Percentiles rank a stretch among this genome's conserved stretches.
Conservation (phyloP, 495 filamentous ascomycete genomes). For the Neurospora sublineolata region DNA sequence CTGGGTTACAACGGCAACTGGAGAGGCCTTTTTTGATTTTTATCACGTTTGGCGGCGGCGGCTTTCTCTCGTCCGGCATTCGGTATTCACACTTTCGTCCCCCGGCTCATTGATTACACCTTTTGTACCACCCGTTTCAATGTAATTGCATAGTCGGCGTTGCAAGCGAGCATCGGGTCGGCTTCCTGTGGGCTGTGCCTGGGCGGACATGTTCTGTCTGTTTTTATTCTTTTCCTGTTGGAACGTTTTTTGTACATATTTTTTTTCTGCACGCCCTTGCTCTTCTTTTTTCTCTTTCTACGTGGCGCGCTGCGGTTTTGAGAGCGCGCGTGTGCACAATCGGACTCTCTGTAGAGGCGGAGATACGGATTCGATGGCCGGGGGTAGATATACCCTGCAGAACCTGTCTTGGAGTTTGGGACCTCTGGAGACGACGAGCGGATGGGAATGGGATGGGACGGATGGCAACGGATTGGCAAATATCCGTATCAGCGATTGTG, state of each 20-base stretch:
- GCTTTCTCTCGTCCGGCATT: neutral
- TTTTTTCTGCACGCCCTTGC: neutral
- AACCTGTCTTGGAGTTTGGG: neutral
- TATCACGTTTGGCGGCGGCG: neutral
- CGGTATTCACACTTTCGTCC: neutral
- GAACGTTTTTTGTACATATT: neutral
- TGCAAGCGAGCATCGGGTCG: neutral
- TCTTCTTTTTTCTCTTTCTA: neutral
- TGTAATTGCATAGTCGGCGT: neutral
- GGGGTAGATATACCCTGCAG: neutral
- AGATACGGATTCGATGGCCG: neutral
- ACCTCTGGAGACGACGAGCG: neutral
- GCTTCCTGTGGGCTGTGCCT: neutral
- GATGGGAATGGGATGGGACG: neutral
- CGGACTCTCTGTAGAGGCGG: neutral
- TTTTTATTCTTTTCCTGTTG: neutral
- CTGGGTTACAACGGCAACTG: constrained; percentile 6
- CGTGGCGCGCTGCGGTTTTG: neutral
- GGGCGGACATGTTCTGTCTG: neutral
- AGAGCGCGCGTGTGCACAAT: neutral
- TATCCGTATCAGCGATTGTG: neutral
- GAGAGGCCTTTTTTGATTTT: constrained; percentile 21
- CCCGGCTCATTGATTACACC: neutral
- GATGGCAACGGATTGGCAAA: neutral
- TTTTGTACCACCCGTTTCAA: neutral